Evolutionary conservation across 2,329 filamentous ascomycete species (phyloP), one percentile per base, ranked within the genome.

Genomic region (Trichophyton rubrum): DNA sequence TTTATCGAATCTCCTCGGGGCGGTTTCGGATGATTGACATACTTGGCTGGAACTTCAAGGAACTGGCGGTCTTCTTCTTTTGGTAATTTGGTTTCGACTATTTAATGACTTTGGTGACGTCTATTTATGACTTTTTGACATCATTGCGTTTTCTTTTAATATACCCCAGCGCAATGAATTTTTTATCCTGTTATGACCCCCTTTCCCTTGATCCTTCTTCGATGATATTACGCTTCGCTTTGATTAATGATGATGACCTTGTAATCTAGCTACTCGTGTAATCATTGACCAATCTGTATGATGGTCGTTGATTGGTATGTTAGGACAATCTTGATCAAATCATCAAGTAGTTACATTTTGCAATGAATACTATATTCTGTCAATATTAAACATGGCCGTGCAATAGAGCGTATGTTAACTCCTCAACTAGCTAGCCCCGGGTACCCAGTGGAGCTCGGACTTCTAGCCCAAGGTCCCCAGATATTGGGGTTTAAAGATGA

Each of bases 91-190:
- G 51, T 35, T 20, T 13, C 22, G 11, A 7, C 20, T 51, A 51
- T 51, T 22, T 51, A 35, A 27, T 35, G 30, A 30, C 20, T 24
- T 53, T 33, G 13, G 13, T 33, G 40, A 43, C 15, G 49, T 22
- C 27, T 53, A 11, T 51, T 55, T n/a, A 55, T 55, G 51, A 11
- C 51, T 55, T 30, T 55, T 4, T 35, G n/a, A n/a, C 20, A 17
- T 55, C 27, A 22, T 4, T 55, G 51, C 30, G 51, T 55, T 55
- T 24, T 11, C 51, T 35, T 27, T 53, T 13, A 13, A 55, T 55
- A 55, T 55, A 55, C 51, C 51, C 51, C 51, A 55, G 51, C 27
- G 51, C 51, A 55, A 38, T 55, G 51, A 55, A 55, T 17, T 15
- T 55, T 55, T 38, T 35, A 55, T 27, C 51, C n/a, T 35, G 51